These are phyloP conservation scores for Sanghuangporus weigelae DNA, from an alignment of 1,284 basidiomycete species.

Conservation along the genomic window DNA sequence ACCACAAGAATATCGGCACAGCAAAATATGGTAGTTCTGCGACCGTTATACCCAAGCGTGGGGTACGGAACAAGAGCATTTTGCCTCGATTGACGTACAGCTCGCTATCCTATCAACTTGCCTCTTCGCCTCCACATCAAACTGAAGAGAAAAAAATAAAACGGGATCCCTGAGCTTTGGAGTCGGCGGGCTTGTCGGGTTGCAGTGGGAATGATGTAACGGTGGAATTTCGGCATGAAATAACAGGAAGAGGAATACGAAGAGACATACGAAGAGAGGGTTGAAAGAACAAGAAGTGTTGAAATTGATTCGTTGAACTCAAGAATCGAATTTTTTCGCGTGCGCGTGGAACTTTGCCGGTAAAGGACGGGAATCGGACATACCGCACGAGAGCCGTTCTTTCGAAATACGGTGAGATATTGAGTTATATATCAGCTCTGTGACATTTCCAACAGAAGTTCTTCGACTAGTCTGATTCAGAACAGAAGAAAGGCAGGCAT, in stretches of 20 bases:
- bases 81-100: not conserved
- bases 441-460: not conserved
- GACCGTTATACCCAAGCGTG: not conserved
- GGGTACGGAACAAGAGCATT: not conserved
- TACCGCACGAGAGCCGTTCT: no score
- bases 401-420: not conserved
- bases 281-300: not conserved
- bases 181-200: not conserved
- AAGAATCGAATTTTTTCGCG: not conserved
- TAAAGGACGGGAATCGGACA: no score
- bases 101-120: not conserved
- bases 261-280: not conserved
- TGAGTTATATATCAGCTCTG: not conserved
- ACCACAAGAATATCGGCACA: no score
- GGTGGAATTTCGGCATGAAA: not conserved
- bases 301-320: not conserved
- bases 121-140: no score
- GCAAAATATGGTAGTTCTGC: not conserved
- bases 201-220: not conserved
- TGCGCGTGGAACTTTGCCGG: not conserved
- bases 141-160: no score
- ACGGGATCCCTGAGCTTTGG: not conserved
- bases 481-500: not conserved
- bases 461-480: not conserved
- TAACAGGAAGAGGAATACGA: not conserved